Percentiles rank a stretch among this genome's conserved stretches.
These are phyloP conservation scores for Thermothielavioides terrestris DNA, from an alignment of 495 filamentous ascomycete species.

Conservation along the genomic window DNA sequence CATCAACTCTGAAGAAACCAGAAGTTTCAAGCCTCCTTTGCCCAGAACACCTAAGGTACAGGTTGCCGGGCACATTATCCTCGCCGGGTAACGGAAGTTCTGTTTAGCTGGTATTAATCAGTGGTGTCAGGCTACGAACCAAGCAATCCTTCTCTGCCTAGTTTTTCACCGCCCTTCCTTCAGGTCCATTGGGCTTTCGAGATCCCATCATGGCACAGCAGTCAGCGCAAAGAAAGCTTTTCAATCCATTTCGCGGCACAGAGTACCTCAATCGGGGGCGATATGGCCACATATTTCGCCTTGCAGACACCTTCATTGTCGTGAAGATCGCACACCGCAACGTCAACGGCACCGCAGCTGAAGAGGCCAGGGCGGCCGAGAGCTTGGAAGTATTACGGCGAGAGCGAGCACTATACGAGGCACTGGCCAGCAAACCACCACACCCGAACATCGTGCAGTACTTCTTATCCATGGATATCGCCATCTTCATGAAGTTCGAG, in stretches of 20 bases:
- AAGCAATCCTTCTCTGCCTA: too few species aligned
- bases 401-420: neutral
- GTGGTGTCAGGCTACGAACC: too few species aligned
- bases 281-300: neutral
- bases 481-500: conserved; percentile 1
- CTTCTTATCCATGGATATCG: neutral
- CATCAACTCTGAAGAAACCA: too few species aligned
- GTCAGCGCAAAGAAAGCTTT: neutral
- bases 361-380: neutral
- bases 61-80: too few species aligned
- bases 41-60: too few species aligned
- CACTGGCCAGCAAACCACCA: neutral
- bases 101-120: too few species aligned
- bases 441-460: neutral
- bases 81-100: too few species aligned
- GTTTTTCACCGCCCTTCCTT: too few species aligned
- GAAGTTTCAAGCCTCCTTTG: too few species aligned
- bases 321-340: neutral
- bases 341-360: neutral
- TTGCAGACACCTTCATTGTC: neutral
- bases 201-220: too few species aligned
- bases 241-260: neutral
- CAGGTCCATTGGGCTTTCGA: too few species aligned
- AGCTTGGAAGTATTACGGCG: neutral
- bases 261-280: neutral